These are phyloP conservation scores for Alternaria ethzedia DNA, from an alignment of 2,329 filamentous ascomycete genomes.

Conservation along the genomic window DNA sequence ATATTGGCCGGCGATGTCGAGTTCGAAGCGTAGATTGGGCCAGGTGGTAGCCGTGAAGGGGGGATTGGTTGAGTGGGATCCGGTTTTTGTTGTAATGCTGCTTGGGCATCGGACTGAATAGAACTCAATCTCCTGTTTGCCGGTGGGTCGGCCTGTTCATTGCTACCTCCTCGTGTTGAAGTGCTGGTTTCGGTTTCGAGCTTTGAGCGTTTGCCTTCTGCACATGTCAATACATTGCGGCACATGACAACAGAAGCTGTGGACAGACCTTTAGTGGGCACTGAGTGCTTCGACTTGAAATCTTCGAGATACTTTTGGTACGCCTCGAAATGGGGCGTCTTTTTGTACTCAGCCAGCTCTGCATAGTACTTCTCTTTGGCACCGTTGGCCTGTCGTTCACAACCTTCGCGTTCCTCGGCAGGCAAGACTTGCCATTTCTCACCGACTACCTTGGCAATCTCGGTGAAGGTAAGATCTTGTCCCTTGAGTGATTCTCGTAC, in stretches of 20 bases:
- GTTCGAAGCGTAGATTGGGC: slow-evolving; percentile 35
- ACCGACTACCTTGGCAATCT: slow-evolving; percentile 82
- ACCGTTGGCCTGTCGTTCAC: slow-evolving; percentile 72
- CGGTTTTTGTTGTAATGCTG: slow-evolving; percentile 22
- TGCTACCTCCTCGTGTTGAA: slow-evolving; percentile 39
- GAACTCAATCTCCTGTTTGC: slow-evolving; percentile 37
- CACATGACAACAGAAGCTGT: background rate
- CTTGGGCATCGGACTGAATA: slow-evolving; percentile 27
- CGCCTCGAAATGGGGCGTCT: slow-evolving; percentile 70
- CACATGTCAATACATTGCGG: slow-evolving; percentile 25
- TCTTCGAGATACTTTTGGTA: slow-evolving; percentile 77
- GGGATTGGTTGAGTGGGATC: slow-evolving; percentile 39
- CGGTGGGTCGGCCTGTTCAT: slow-evolving; percentile 38
- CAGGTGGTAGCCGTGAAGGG: slow-evolving; percentile 33
- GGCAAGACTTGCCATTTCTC: slow-evolving; percentile 80
- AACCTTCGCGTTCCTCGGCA: slow-evolving; percentile 71
- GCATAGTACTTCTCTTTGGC: slow-evolving; percentile 79
- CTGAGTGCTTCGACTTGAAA: slow-evolving; percentile 74
- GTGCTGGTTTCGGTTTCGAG: slow-evolving; percentile 48
- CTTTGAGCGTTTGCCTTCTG: slow-evolving; percentile 54
- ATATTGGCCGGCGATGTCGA: slow-evolving; percentile 43
- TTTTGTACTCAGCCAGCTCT: slow-evolving; percentile 78
- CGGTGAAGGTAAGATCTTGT: slow-evolving; percentile 78
- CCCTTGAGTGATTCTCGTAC: slow-evolving; percentile 80
- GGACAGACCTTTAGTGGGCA: slow-evolving; percentile 44